Evolutionary conservation across 1,284 basidiomycete genomes (phyloP).

Genomic region (Microbotryomycetes sp.): DNA sequence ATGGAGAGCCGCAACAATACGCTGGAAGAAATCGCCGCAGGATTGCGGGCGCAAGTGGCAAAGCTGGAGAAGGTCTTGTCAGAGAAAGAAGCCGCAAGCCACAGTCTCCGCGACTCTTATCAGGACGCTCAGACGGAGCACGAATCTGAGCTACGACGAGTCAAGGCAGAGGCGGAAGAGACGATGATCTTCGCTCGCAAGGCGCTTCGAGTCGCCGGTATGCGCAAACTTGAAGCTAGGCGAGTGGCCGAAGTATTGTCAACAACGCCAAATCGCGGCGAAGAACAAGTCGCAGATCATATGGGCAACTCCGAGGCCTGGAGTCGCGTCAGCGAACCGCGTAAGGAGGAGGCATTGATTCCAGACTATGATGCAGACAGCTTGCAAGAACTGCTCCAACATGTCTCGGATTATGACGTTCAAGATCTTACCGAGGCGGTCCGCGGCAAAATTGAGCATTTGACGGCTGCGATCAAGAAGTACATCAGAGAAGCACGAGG

Average conservation of each 20-base stretch:
- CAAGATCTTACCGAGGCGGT: constrained; percentile 75
- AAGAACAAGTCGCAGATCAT: too few relatives aligned
- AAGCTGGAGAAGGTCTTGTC: constrained; percentile 53
- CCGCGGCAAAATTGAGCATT: constrained; percentile 53
- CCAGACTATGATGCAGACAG: constrained; percentile 52
- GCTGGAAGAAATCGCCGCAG: constrained; percentile 56
- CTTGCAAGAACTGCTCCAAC: constrained; percentile 57
- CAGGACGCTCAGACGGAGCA: constrained; percentile 60
- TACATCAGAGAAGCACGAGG: constrained; percentile 95
- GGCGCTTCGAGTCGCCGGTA: constrained; percentile 17
- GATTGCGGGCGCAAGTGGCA: constrained; percentile 59
- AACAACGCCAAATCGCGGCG: too few relatives aligned
- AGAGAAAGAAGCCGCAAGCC: constrained; percentile 56
- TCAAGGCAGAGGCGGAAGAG: constrained; percentile 61
- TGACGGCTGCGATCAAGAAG: constrained; percentile 71
- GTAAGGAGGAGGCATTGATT: too few relatives aligned
- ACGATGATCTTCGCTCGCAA: constrained; percentile 5
- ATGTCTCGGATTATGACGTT: constrained; percentile 66
- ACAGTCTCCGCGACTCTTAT: constrained; percentile 53
- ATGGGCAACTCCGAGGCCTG: constrained; percentile 45
- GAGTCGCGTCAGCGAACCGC: constrained; percentile 46
- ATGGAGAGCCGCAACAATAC: constrained; percentile 56
- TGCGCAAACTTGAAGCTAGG: neutral
- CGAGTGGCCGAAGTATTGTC: neutral
- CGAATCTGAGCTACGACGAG: constrained; percentile 61